Evolutionary conservation across 2,329 filamentous ascomycete genomes (phyloP).

Genomic region (Chaetomium sp.): DNA sequence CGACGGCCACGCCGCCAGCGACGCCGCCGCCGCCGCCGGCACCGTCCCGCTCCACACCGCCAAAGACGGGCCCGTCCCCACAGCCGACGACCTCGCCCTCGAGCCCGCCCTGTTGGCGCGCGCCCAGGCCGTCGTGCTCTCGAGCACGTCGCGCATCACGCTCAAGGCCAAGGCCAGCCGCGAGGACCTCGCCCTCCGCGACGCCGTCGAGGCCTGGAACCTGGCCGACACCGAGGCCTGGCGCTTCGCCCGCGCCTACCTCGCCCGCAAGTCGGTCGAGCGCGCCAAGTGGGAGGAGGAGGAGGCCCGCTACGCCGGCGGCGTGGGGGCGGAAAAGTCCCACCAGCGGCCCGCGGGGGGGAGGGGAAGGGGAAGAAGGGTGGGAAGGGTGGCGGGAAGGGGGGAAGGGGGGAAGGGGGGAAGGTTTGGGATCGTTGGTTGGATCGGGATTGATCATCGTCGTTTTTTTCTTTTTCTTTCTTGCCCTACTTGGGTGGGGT

Average conservation of each 20-base stretch:
- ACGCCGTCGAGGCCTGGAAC: slow-evolving; percentile 66
- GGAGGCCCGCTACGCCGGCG: slow-evolving; percentile 65
- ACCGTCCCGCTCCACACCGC: not conserved
- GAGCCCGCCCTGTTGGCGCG: slow-evolving; percentile 52
- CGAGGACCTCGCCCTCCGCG: slow-evolving; percentile 50
- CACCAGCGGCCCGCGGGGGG: slow-evolving; percentile 14
- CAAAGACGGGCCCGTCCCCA: slow-evolving; percentile 2
- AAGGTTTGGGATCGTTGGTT: slow-evolving; percentile 19
- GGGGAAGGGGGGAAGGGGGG: not conserved
- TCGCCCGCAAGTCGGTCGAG: slow-evolving; percentile 65
- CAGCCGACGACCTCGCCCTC: slow-evolving; percentile 53
- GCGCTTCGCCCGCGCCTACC: slow-evolving; percentile 71
- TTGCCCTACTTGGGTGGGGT: no score
- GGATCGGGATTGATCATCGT: slow-evolving; percentile 17
- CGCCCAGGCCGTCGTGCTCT: slow-evolving; percentile 48
- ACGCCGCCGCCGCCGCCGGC: slow-evolving; percentile 34
- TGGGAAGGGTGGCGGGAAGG: not conserved
- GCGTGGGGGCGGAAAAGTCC: slow-evolving; percentile 49
- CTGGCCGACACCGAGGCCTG: slow-evolving; percentile 76
- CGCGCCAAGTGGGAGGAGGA: slow-evolving; percentile 69
- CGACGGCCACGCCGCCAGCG: slow-evolving; percentile 28
- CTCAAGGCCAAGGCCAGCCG: slow-evolving; percentile 29
- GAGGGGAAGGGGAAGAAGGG: not conserved
- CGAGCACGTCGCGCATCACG: slow-evolving; percentile 13
- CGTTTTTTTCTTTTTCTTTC: not conserved